phyloP scores from a whole-genome alignment of 169 alveolate species.

The Cryptosporidium viatorum region DNA sequence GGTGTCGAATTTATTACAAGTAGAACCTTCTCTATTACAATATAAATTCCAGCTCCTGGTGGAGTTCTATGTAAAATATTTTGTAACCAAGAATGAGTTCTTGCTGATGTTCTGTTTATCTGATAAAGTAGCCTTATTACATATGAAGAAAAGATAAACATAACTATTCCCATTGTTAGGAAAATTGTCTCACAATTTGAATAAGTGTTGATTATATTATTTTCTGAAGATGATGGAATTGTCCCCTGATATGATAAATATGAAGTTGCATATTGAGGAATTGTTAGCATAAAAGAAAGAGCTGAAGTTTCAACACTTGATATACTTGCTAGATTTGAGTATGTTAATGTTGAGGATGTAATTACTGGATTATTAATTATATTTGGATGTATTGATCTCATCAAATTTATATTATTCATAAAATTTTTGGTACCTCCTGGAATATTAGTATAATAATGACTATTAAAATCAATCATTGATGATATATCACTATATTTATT shows the following conservation, averaged over 20 bases:
- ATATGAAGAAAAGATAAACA: slow-evolving; percentile 37
- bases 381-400: background rate
- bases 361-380: background rate
- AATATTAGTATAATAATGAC: background rate
- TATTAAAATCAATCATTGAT: background rate
- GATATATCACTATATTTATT: slow-evolving; percentile 8
- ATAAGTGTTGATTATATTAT: slow-evolving; percentile 6
- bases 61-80: slow-evolving; percentile 71
- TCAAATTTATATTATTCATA: background rate
- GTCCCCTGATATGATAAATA: background rate
- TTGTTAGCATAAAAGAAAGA: background rate
- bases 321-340: background rate
- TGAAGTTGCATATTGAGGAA: slow-evolving; percentile 8
- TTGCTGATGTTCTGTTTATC: slow-evolving; percentile 34
- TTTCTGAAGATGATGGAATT: background rate
- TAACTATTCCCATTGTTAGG: slow-evolving; percentile 16
- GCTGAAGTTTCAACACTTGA: background rate
- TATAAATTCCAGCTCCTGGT: slow-evolving; percentile 72
- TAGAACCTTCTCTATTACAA: slow-evolving; percentile 67
- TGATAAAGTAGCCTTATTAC: slow-evolving; percentile 45
- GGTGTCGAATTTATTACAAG: slow-evolving; percentile 68
- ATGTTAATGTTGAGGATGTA: background rate
- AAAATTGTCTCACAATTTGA: slow-evolving; percentile 61
- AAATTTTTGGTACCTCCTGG: background rate
- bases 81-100: slow-evolving; percentile 74